Conservation (phyloP, 495 filamentous ascomycete genomes). For the Penicillium odoratum region DNA sequence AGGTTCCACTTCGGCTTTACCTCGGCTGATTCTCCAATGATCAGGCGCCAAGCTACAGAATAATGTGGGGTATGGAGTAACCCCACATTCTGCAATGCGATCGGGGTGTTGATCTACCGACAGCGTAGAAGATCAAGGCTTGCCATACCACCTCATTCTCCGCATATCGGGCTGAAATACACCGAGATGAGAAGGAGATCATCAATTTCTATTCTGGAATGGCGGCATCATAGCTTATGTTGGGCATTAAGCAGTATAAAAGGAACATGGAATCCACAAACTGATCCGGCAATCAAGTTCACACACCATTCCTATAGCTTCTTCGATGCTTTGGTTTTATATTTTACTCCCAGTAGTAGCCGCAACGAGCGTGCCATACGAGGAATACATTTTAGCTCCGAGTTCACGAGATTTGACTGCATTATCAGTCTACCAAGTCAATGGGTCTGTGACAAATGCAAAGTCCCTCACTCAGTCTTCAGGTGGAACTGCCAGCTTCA, state of each 20-base stretch:
- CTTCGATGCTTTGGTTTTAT: slow-evolving; percentile 19
- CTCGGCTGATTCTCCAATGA: slow-evolving; percentile 7
- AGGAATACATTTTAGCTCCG: slow-evolving; percentile 47
- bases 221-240: too few relatives aligned
- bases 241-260: too few relatives aligned
- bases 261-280: too few relatives aligned
- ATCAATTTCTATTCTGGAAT: too few relatives aligned
- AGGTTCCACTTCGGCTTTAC: not conserved
- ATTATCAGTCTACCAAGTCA: slow-evolving; percentile 32
- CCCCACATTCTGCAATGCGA: slow-evolving; percentile 7
- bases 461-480: slow-evolving; percentile 23
- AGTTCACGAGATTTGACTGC: slow-evolving; percentile 33
- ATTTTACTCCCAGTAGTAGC: slow-evolving; percentile 8
- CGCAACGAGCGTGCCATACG: slow-evolving; percentile 20
- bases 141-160: not conserved
- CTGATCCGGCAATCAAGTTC: too few relatives aligned
- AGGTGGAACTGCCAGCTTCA: slow-evolving; percentile 2
- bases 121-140: not conserved
- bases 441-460: slow-evolving; percentile 39
- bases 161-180: not conserved
- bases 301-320: not conserved
- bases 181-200: not conserved
- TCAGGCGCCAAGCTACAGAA: not conserved
- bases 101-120: slow-evolving; percentile 11
- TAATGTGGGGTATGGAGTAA: not conserved